phyloP scores from a whole-genome alignment of 179 eudicot species.

The Camellia oleifera region DNA sequence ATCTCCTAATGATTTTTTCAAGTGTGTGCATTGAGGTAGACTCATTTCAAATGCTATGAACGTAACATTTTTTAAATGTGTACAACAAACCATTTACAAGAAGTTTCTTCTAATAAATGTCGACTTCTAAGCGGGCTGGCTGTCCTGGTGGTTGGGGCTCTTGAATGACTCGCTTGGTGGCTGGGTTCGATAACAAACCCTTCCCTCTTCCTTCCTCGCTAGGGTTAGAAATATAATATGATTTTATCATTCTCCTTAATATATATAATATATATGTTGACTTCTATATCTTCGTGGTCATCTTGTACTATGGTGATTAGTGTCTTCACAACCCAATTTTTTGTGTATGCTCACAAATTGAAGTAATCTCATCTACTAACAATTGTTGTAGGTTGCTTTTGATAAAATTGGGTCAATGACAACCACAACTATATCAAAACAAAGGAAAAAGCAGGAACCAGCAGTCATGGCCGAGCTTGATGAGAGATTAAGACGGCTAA shows the following conservation, averaged over 20 bases:
- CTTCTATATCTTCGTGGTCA: background rate
- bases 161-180: no score
- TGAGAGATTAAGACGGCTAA: conserved; percentile 62
- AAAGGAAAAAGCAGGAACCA: conserved; percentile 92
- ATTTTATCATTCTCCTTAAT: no score
- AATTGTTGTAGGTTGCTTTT: conserved; percentile 71
- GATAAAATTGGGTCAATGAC: conserved; percentile 83
- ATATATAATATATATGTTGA: background rate
- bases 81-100: background rate
- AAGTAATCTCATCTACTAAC: background rate
- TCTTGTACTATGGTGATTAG: background rate
- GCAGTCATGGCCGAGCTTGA: conserved; percentile 96
- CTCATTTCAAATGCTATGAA: conserved; percentile 2
- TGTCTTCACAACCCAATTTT: background rate
- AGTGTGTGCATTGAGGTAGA: background rate
- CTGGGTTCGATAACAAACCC: no score
- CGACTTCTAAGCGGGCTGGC: no score
- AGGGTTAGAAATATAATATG: no score
- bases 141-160: no score
- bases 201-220: no score
- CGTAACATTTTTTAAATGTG: background rate
- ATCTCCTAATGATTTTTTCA: background rate
- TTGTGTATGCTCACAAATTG: background rate
- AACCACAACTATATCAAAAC: conserved; percentile 68
- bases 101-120: background rate